These are phyloP conservation scores for Euclidium syriacum DNA, from an alignment of 345 rosid species.

Conservation along the genomic window DNA sequence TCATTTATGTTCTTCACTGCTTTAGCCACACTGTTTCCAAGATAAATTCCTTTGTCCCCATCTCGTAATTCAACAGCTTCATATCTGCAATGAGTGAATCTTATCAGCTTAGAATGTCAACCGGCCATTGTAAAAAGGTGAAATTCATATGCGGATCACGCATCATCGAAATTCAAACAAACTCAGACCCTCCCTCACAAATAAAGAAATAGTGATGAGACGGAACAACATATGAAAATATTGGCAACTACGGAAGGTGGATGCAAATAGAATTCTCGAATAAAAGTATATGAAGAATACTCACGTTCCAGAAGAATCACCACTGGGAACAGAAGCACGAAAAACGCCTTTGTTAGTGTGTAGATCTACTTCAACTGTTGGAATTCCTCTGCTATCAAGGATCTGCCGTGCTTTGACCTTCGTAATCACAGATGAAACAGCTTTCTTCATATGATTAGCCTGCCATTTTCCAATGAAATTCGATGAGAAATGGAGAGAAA, in stretches of 20 bases:
- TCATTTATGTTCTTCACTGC: slow-evolving; percentile 92
- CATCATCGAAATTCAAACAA: background rate
- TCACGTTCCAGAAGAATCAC: slow-evolving; percentile 82
- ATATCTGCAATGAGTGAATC: slow-evolving; percentile 43
- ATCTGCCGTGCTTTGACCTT: slow-evolving; percentile 85
- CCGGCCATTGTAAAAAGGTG: background rate
- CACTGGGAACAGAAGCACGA: slow-evolving; percentile 84
- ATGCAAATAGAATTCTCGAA: background rate
- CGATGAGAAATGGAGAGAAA: background rate
- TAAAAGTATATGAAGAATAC: slow-evolving; percentile 1
- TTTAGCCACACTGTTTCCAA: slow-evolving; percentile 83
- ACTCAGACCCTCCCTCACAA: background rate
- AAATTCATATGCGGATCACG: slow-evolving; percentile 4
- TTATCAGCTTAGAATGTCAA: background rate
- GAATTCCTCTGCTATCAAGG: slow-evolving; percentile 92
- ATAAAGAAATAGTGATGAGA: background rate
- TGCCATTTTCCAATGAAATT: slow-evolving; percentile 20
- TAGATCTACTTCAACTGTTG: slow-evolving; percentile 92
- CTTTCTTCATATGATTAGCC: slow-evolving; percentile 96
- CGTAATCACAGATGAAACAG: slow-evolving; percentile 77
- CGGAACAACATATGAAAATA: too few relatives aligned
- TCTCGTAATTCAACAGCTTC: slow-evolving; percentile 94
- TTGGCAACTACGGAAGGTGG: too few relatives aligned
- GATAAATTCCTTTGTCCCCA: slow-evolving; percentile 87
- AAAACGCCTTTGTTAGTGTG: slow-evolving; percentile 83